A percentile compares a stretch with the other conserved stretches of the same genome.
phyloP scores from a whole-genome alignment of 1,139 yeast species.

The Blastobotrys elegans region DNA sequence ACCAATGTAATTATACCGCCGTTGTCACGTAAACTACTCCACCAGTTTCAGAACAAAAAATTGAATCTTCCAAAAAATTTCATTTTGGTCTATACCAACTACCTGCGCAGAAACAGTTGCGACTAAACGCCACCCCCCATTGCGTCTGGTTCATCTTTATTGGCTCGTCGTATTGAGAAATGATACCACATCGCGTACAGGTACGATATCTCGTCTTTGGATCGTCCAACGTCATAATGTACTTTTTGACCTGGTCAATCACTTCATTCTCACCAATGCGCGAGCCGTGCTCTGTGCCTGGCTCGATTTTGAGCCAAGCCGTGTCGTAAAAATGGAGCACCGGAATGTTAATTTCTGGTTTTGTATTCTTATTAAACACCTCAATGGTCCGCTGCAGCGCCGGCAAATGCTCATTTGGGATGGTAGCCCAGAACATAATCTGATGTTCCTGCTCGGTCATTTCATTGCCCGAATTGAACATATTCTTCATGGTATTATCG shows the following conservation, averaged over 20 bases:
- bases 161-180: slow-evolving; percentile 42
- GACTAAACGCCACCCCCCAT: slow-evolving; percentile 71
- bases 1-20: no score
- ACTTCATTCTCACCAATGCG: slow-evolving; percentile 32
- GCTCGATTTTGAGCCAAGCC: slow-evolving; percentile 59
- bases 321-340: slow-evolving; percentile 64
- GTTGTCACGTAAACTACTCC: no score
- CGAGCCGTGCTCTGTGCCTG: slow-evolving; percentile 7
- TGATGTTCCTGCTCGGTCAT: slow-evolving; percentile 53
- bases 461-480: slow-evolving; percentile 3
- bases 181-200: slow-evolving; percentile 66
- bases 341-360: slow-evolving; percentile 32
- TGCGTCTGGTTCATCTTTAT: slow-evolving; percentile 38
- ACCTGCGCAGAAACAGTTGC: slow-evolving; percentile 78
- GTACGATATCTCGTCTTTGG: slow-evolving; percentile 36
- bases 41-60: no score
- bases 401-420: slow-evolving; percentile 45
- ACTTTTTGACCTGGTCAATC: slow-evolving; percentile 6
- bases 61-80: no score
- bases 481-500: slow-evolving; percentile 36
- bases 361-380: slow-evolving; percentile 27
- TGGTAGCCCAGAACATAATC: slow-evolving; percentile 57
- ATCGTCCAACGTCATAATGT: slow-evolving; percentile 25
- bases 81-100: slow-evolving; percentile 44
- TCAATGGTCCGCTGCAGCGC: slow-evolving; percentile 36